These are phyloP conservation scores for Mucor velutinosus DNA, from an alignment of 371 early-diverging fungal species.

Conservation along the genomic window DNA sequence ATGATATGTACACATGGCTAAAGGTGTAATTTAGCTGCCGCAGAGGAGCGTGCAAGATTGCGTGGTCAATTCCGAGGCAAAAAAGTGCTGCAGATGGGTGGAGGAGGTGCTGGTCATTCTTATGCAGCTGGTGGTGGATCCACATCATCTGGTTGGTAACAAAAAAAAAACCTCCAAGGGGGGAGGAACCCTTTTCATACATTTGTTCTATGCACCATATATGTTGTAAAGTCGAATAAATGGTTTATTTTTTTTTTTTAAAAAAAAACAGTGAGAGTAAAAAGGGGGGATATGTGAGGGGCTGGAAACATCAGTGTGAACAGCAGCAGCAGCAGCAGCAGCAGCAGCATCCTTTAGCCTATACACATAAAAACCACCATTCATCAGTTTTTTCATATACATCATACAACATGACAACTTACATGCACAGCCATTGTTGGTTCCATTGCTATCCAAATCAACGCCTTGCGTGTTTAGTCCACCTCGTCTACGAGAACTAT, in stretches of 20 bases:
- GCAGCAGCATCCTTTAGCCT: neutral
- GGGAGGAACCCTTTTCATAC: neutral
- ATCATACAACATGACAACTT: slow-evolving; percentile 15
- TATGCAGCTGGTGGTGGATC: slow-evolving; percentile 19
- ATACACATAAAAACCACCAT: neutral
- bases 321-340: no score
- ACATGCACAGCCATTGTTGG: slow-evolving; percentile 49
- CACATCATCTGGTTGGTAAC: slow-evolving; percentile 15
- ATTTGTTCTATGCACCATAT: neutral
- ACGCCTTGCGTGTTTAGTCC: slow-evolving; percentile 43
- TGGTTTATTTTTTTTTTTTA: slow-evolving; percentile 8
- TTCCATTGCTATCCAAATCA: slow-evolving; percentile 34
- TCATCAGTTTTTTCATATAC: neutral
- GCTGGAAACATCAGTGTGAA: no score
- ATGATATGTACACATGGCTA: neutral
- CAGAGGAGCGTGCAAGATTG: slow-evolving; percentile 39
- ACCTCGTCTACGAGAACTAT: slow-evolving; percentile 41
- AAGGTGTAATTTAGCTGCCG: slow-evolving; percentile 27
- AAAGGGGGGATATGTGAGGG: neutral
- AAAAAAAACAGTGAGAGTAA: no score
- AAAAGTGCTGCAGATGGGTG: slow-evolving; percentile 43
- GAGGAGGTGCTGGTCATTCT: slow-evolving; percentile 28
- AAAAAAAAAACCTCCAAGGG: neutral
- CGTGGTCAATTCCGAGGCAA: slow-evolving; percentile 32
- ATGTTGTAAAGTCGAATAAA: neutral